These are phyloP conservation scores for Venturia nashicola DNA, from an alignment of 2,329 filamentous ascomycete genomes.

Conservation along the genomic window DNA sequence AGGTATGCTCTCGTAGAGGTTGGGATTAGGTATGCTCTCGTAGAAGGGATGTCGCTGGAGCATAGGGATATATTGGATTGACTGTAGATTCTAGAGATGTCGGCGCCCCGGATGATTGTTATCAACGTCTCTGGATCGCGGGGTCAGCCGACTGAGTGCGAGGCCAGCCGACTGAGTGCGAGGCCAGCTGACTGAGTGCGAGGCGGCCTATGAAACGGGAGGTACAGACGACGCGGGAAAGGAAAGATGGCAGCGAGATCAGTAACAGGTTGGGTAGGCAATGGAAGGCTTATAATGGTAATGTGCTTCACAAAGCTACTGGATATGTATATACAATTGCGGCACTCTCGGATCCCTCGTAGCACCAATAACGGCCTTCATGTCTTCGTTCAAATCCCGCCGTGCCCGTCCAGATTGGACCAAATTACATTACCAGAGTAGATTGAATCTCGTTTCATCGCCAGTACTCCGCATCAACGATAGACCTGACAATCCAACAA, in stretches of 20 bases:
- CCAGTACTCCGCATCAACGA: background rate
- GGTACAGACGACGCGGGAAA: background rate
- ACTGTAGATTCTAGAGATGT: background rate
- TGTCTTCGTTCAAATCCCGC: no score
- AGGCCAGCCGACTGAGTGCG: background rate
- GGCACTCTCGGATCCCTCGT: no score
- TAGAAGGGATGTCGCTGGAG: background rate
- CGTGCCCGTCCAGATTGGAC: no score
- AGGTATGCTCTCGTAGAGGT: background rate
- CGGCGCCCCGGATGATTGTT: background rate
- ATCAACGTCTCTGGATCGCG: background rate
- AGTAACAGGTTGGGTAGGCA: background rate
- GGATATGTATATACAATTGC: no score
- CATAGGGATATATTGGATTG: background rate
- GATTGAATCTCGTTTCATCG: background rate
- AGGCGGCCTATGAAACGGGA: background rate
- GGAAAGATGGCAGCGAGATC: background rate
- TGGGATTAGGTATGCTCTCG: background rate
- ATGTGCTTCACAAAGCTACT: no score
- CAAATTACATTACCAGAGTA: background rate
- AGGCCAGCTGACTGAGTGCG: background rate
- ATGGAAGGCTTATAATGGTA: no score
- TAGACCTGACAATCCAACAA: background rate
- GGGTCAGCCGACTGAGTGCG: background rate
- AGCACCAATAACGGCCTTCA: no score